Conservation (phyloP, 129 eudicot species). For the Chrysanthemum seticuspe region DNA sequence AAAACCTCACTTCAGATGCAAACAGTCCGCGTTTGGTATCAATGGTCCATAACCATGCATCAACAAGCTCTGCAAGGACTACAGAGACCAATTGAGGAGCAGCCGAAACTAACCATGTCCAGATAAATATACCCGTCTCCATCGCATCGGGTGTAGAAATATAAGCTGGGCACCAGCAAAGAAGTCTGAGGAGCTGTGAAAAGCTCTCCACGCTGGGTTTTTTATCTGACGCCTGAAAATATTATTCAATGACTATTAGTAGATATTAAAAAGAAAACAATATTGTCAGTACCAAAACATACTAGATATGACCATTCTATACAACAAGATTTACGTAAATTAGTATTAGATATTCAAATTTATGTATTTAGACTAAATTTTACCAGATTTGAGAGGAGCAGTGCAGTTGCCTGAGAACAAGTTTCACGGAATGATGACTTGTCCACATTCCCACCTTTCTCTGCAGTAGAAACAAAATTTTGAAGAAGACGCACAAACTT, state of each 20-base stretch:
- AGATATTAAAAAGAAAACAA: neutral
- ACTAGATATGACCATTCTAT: too few relatives aligned
- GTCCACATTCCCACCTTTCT: constrained; percentile 82
- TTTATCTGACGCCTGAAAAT: constrained; percentile 74
- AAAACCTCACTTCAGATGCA: constrained; percentile 81
- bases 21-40: constrained; percentile 95
- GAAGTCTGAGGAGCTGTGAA: constrained; percentile 96
- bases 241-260: constrained; percentile 6
- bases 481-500: constrained; percentile 90
- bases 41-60: constrained; percentile 99
- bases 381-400: constrained; percentile 94
- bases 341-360: too few relatives aligned
- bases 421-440: constrained; percentile 88
- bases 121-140: constrained; percentile 94
- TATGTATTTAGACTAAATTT: neutral
- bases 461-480: constrained; percentile 81
- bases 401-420: constrained; percentile 97
- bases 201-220: constrained; percentile 74
- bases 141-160: constrained; percentile 88
- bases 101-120: constrained; percentile 99
- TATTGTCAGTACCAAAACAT: neutral
- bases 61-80: constrained; percentile 97
- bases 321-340: too few relatives aligned
- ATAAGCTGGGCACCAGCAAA: constrained; percentile 99
- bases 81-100: constrained; percentile 90